These are phyloP conservation scores for Apiospora hydei DNA, from an alignment of 2,329 filamentous ascomycete species.

Conservation along the genomic window DNA sequence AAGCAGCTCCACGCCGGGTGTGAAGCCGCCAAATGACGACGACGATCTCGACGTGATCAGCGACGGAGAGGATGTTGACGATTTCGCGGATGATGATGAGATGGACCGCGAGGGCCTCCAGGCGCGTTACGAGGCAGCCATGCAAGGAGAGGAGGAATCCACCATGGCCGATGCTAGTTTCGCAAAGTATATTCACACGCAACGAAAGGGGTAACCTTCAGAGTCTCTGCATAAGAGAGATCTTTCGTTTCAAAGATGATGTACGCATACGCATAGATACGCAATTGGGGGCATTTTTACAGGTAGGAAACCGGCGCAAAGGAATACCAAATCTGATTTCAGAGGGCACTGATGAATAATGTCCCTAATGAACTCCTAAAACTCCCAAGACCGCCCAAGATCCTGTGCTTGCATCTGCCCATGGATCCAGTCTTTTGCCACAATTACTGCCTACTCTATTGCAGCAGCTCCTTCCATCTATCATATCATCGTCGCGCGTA, in stretches of 20 bases:
- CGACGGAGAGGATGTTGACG: conserved; percentile 62
- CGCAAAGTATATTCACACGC: conserved; percentile 64
- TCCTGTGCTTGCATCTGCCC: not conserved
- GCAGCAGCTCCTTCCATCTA: not conserved
- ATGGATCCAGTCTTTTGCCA: conserved; percentile 12
- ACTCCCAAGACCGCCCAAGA: conserved; percentile 19
- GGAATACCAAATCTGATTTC: conserved; percentile 33
- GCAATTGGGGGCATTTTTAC: conserved; percentile 18
- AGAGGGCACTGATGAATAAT: conserved; percentile 16
- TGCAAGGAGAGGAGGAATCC: conserved; percentile 64
- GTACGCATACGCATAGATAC: conserved; percentile 32
- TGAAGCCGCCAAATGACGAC: conserved; percentile 50
- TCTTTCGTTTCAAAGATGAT: conserved; percentile 31
- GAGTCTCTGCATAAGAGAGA: not conserved
- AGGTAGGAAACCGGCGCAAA: conserved; percentile 33
- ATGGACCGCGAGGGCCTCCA: conserved; percentile 72
- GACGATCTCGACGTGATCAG: conserved; percentile 56
- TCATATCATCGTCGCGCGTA: not conserved
- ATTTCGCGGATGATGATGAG: conserved; percentile 66
- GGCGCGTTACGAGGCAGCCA: conserved; percentile 77
- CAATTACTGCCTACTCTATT: not conserved
- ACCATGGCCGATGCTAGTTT: conserved; percentile 65
- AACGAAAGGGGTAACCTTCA: conserved; percentile 36
- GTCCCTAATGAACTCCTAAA: conserved; percentile 26
- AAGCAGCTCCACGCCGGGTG: conserved; percentile 29